phyloP scores from a whole-genome alignment of 352 stramenopile genomes.

The Phytophthora crassamura region DNA sequence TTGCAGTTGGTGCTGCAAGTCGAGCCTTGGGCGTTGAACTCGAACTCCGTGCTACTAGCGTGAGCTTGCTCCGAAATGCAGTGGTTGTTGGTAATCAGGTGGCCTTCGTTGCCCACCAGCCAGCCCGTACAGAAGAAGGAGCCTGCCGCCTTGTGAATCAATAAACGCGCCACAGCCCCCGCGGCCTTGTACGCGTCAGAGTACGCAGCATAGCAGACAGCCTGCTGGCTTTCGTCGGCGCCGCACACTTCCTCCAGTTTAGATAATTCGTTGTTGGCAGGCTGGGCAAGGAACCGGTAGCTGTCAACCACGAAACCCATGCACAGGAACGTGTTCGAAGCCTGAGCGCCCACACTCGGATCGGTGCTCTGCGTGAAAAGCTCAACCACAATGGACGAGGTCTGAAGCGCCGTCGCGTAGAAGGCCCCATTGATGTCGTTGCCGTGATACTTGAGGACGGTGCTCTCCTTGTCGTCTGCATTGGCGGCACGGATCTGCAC shows the following conservation, averaged over 20 bases:
- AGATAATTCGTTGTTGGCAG: slow-evolving; percentile 29
- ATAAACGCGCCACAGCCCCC: slow-evolving; percentile 58
- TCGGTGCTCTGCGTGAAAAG: slow-evolving; percentile 45
- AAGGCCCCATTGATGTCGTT: slow-evolving; percentile 37
- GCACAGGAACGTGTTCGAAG: slow-evolving; percentile 41
- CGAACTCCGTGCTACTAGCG: slow-evolving; percentile 63
- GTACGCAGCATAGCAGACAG: slow-evolving; percentile 49
- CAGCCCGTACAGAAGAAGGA: slow-evolving; percentile 81
- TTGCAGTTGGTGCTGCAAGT: slow-evolving; percentile 51
- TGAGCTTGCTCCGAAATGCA: slow-evolving; percentile 64
- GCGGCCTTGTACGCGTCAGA: slow-evolving; percentile 27
- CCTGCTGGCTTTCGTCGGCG: slow-evolving; percentile 66
- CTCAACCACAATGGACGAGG: slow-evolving; percentile 52
- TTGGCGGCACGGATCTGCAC: slow-evolving; percentile 52
- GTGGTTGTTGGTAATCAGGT: slow-evolving; percentile 84
- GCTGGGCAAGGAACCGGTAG: slow-evolving; percentile 46
- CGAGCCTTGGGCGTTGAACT: slow-evolving; percentile 63
- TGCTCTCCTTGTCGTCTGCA: slow-evolving; percentile 31
- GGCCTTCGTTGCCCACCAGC: slow-evolving; percentile 73
- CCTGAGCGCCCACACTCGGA: slow-evolving; percentile 21
- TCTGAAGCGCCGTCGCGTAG: slow-evolving; percentile 46
- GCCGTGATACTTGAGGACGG: slow-evolving; percentile 44
- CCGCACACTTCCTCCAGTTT: slow-evolving; percentile 63
- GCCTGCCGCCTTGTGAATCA: slow-evolving; percentile 64
- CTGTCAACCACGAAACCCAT: slow-evolving; percentile 58